A percentile compares a stretch with the other conserved stretches of the same genome.
Conservation (phyloP, 208 protist genomes). For the Leishmania lainsoni region DNA sequence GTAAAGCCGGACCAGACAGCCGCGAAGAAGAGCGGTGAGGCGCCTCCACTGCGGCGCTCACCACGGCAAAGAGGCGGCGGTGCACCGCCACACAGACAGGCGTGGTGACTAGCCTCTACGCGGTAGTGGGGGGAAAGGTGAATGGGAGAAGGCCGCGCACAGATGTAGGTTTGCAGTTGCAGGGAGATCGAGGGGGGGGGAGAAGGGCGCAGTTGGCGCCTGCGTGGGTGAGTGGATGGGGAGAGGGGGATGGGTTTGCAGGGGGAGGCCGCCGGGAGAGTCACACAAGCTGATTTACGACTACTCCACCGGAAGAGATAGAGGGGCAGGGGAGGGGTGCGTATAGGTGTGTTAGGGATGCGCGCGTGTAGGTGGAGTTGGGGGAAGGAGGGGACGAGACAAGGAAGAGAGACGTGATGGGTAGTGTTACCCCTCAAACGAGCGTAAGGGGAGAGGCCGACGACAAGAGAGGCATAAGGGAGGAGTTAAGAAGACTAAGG, state of each 20-base stretch:
- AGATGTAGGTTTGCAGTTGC: background rate
- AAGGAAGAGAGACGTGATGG: background rate
- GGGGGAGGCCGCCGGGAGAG: background rate
- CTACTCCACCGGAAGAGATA: background rate
- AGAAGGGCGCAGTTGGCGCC: no score
- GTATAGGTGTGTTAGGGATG: no score
- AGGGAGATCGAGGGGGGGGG: background rate
- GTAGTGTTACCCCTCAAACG: background rate
- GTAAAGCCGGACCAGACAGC: background rate
- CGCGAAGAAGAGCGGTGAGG: background rate
- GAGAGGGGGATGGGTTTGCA: background rate
- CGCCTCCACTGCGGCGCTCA: background rate
- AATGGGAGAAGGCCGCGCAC: background rate
- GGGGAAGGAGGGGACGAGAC: no score
- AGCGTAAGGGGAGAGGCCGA: background rate
- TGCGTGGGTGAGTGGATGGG: no score
- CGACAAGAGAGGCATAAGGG: no score
- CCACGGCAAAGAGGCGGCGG: background rate
- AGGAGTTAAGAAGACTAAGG: background rate
- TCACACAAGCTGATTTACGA: background rate
- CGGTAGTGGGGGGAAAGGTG: background rate
- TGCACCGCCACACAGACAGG: background rate
- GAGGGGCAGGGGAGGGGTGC: no score
- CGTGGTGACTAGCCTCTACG: background rate
- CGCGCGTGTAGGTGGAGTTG: background rate